Base-by-base conservation (phyloP, 2,329 filamentous ascomycete species). In the Penicillium sp. region DNA sequence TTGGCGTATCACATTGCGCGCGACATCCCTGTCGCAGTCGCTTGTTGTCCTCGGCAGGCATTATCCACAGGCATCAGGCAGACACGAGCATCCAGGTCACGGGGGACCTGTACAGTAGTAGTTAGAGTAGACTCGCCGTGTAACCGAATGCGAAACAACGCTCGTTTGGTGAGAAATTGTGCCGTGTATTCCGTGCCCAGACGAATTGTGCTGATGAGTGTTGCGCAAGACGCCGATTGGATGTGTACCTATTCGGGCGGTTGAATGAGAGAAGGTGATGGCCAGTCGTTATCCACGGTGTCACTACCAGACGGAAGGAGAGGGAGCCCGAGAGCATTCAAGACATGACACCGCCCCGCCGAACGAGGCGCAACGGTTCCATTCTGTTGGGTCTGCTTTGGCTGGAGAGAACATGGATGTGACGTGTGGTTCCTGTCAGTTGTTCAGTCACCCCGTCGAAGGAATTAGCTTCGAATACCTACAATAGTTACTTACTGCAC, bases 331-430 rank as follows among this genome's bases (percentile, higher is more conserved):
- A 17, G 15, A 47, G 44, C 5, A 49, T 30, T 28, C 26, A 37
- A 15, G 35, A 15, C 13, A 49, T 49, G 26, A 30, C 26, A 28
- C 24, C 44, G 44, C 44, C 22, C 45, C 45, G 45, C 50, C 44
- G 24, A 57, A 44, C 58, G 62, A 70, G 65, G 65, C 67, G 65
- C 65, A 68, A 68, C 58, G 61, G 63, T 69, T 68, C 68, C 68
- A 66, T 62, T 15, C 65, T 35, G 38, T 51, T 63, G 66, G 66
- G 65, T 62, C 59, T 47, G 17, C 3, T 12, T 13, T 49, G 26
- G 24, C 38, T 40, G 50, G 44, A 15, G 40, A 12, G 35, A 4
- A 40, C 35, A 54, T 24, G 35, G 35, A 54, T 40, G 49, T 35
- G 28, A 33, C 24, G 51, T 26, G 28, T 22, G 19, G 22, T 28